Base-by-base conservation (phyloP, 2,329 filamentous ascomycete species). In the Ophiostoma tasmaniense region DNA sequence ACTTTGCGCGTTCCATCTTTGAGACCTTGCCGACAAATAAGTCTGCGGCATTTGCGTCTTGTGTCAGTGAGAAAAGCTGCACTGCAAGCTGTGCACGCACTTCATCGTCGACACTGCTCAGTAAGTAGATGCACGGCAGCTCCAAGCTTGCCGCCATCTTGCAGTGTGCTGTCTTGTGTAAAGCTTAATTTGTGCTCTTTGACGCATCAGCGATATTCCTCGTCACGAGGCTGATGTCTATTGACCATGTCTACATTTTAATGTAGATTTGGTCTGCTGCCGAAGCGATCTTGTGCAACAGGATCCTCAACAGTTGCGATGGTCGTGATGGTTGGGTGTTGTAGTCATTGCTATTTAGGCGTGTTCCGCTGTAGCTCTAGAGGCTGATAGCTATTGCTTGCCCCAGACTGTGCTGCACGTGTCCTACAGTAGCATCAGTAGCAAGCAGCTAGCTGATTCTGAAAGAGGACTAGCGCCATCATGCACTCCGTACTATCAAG, bases 21-120 rank as follows among this genome's bases (percentile, higher is more conserved):
- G 83, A 82, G 42, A 96, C 83, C 73, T 88, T 91, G 1, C 90
- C 92, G 37, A 98, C 76, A 1, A 97, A 82, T 2, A 97, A 77
- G 4, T 85, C 82, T 0, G 92, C 92, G 77, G 94, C 90, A 17
- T 82, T 81, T 67, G 90, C 81, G 76, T 94, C 86, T 70, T 89
- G 89, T 0, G 91, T 93, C 67, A 95, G 76, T 0, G 82, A 83
- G 3, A 84, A 81, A 11, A 96, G 84, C 28, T 83, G 83, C 33
- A 87, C 84, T 75, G 93, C 89, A 17, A 92, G 76, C 39, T 83
- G 78, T 66, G 88, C 85, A 11, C 91, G 80, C 71, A 90, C 85
- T 7, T 88, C 83, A 0, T 85, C 78, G 1, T 83, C 79, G 35
- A 97, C 81, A 75, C 89, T 87, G 0, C 88, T 80, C 0, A 97